Percentiles rank a stretch among this genome's conserved stretches.
phyloP scores from a whole-genome alignment of 1,284 basidiomycete species.

The Cutaneotrichosporon cyanovorans region DNA sequence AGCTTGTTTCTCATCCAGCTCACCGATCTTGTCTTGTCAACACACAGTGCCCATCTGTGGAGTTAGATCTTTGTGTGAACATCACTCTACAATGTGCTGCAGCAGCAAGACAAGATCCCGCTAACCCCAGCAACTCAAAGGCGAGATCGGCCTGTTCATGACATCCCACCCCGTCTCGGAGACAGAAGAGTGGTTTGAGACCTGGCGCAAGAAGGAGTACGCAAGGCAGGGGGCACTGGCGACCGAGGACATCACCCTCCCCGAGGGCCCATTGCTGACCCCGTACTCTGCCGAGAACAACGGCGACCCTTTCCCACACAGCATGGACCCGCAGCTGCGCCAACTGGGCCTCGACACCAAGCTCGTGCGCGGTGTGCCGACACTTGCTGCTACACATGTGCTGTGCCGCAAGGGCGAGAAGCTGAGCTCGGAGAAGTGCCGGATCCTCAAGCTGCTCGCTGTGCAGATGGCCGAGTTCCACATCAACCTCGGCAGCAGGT shows the following conservation, averaged over 20 bases:
- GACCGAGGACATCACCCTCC: conserved; percentile 65
- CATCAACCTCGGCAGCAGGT: conserved; percentile 63
- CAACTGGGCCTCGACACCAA: conserved; percentile 81
- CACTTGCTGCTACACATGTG: conserved; percentile 67
- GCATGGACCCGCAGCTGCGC: conserved; percentile 91
- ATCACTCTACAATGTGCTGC: background rate
- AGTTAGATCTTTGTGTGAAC: background rate
- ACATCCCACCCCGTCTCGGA: conserved; percentile 81
- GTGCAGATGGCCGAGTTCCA: conserved; percentile 75
- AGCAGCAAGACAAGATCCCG: background rate
- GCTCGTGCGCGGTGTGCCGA: conserved; percentile 82
- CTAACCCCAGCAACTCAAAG: conserved; percentile 67
- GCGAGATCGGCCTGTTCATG: conserved; percentile 87
- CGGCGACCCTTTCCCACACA: conserved; percentile 77
- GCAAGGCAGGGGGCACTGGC: conserved; percentile 81
- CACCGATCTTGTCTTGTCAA: too few species aligned
- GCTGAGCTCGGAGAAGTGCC: conserved; percentile 75
- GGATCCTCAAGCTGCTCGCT: conserved; percentile 78
- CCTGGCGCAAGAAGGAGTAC: conserved; percentile 84
- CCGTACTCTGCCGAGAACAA: conserved; percentile 59
- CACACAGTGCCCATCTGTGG: too few species aligned
- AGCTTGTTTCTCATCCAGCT: too few species aligned
- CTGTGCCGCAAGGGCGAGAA: conserved; percentile 77
- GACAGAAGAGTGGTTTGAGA: conserved; percentile 88
- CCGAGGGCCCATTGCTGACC: conserved; percentile 53